A percentile compares a stretch with the other conserved stretches of the same genome.
These are phyloP conservation scores for Gossypium ekmanianum DNA, from an alignment of 345 rosid genomes.

Conservation along the genomic window DNA sequence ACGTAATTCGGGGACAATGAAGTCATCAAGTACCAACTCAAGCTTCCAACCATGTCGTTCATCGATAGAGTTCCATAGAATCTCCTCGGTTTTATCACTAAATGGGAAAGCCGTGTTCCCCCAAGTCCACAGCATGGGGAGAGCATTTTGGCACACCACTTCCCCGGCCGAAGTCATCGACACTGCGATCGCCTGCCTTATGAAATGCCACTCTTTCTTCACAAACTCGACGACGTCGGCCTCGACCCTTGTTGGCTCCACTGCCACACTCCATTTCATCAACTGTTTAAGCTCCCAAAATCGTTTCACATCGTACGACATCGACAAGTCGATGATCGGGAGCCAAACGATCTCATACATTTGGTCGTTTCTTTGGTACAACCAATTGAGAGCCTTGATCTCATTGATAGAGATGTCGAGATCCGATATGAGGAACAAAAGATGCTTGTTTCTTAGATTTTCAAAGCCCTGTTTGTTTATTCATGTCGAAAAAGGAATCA, in stretches of 20 bases:
- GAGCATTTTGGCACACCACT: conserved; percentile 63
- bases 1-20: conserved; percentile 31
- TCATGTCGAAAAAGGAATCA: neutral
- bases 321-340: conserved; percentile 28
- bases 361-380: conserved; percentile 16
- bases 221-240: conserved; percentile 43
- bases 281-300: conserved; percentile 32
- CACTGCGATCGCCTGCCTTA: conserved; percentile 54
- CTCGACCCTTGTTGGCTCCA: conserved; percentile 44
- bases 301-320: neutral
- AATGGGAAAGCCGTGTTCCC: conserved; percentile 65
- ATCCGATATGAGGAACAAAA: conserved; percentile 56
- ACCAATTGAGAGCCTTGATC: conserved; percentile 15
- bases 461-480: conserved; percentile 50
- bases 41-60: conserved; percentile 41
- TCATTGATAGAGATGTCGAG: conserved; percentile 37
- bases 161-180: conserved; percentile 65
- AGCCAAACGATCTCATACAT: conserved; percentile 41
- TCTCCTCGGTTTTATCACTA: conserved; percentile 46
- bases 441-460: conserved; percentile 55
- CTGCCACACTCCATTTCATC: conserved; percentile 70
- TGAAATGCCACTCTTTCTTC: conserved; percentile 63
- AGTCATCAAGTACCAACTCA: conserved; percentile 44
- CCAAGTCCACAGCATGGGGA: conserved; percentile 89
- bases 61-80: conserved; percentile 54